These are phyloP conservation scores for Trichoderma atrobrunneum DNA, from an alignment of 2,329 filamentous ascomycete species.

Conservation along the genomic window DNA sequence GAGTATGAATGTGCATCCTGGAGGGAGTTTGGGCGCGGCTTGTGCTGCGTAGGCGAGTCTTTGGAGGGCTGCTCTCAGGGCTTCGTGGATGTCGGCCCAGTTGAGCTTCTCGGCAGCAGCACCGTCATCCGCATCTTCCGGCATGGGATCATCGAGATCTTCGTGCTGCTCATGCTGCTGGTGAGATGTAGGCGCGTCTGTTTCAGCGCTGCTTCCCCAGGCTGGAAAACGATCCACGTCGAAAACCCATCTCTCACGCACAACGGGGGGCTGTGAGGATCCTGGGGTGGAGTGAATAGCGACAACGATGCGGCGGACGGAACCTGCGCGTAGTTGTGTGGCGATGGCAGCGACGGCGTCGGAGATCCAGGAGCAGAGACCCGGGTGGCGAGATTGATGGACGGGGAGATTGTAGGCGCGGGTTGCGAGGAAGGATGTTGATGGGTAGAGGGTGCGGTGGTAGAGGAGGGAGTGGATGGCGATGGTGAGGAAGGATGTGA, in stretches of 20 bases:
- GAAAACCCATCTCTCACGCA: conserved; percentile 62
- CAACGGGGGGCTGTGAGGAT: conserved; percentile 20
- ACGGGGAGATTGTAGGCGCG: conserved; percentile 82
- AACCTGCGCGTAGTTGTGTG: conserved; percentile 62
- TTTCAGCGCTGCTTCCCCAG: conserved; percentile 10
- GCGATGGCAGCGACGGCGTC: conserved; percentile 74
- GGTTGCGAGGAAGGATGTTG: conserved; percentile 71
- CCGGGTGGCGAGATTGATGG: conserved; percentile 80
- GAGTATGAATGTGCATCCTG: conserved; percentile 71
- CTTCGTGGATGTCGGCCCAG: conserved; percentile 65
- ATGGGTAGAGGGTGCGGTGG: conserved; percentile 76
- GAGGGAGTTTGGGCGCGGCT: conserved; percentile 55
- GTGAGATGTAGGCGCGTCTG: background rate
- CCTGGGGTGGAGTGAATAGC: conserved; percentile 40
- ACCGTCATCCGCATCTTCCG: conserved; percentile 31
- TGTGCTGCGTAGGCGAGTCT: conserved; percentile 60
- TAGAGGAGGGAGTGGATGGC: conserved; percentile 84
- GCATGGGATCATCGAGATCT: conserved; percentile 13
- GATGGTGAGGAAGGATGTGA: conserved; percentile 77
- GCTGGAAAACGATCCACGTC: conserved; percentile 53
- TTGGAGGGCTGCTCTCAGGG: conserved; percentile 65
- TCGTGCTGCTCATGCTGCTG: conserved; percentile 22
- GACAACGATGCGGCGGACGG: conserved; percentile 47
- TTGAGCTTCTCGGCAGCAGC: conserved; percentile 35
- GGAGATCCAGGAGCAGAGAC: conserved; percentile 80